Percentiles rank a stretch among this genome's conserved stretches.
phyloP scores from a whole-genome alignment of 2,329 filamentous ascomycete species.

The Aureobasidium sp. region DNA sequence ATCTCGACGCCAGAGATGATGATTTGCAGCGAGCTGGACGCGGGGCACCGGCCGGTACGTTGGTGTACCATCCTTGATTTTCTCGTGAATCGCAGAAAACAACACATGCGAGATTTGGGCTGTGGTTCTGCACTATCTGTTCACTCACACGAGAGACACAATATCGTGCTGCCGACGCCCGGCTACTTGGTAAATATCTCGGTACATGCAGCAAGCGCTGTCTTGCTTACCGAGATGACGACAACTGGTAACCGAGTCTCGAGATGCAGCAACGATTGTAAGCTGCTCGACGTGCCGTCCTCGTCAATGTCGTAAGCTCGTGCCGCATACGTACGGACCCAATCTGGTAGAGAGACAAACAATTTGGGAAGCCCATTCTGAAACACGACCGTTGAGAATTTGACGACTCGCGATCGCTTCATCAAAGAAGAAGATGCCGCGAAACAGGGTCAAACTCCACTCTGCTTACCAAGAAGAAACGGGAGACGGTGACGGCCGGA shows the following conservation, averaged over 20 bases:
- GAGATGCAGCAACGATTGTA: background rate
- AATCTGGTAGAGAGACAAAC: slow-evolving; percentile 4
- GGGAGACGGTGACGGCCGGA: background rate
- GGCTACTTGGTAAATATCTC: background rate
- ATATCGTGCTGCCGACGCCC: background rate
- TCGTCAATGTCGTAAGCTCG: slow-evolving; percentile 6
- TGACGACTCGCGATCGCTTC: slow-evolving; percentile 1
- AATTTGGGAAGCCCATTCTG: background rate
- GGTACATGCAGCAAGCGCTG: slow-evolving; percentile 2
- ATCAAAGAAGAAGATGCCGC: background rate
- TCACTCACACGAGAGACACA: background rate
- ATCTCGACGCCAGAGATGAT: slow-evolving; percentile 2
- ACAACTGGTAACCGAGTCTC: background rate
- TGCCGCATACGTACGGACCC: background rate
- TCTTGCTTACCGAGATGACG: slow-evolving; percentile 5
- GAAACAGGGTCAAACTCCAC: slow-evolving; percentile 2
- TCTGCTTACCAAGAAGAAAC: slow-evolving; percentile 6
- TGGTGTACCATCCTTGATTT: background rate
- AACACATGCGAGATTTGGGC: background rate
- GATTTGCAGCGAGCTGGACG: slow-evolving; percentile 8
- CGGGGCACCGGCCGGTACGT: slow-evolving; percentile 1
- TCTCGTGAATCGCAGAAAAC: background rate
- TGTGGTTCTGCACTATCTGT: background rate
- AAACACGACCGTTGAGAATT: slow-evolving; percentile 6
- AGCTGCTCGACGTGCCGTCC: background rate